Base-by-base conservation (phyloP, 2,329 filamentous ascomycete species). In the Graphilbum fragrans region DNA sequence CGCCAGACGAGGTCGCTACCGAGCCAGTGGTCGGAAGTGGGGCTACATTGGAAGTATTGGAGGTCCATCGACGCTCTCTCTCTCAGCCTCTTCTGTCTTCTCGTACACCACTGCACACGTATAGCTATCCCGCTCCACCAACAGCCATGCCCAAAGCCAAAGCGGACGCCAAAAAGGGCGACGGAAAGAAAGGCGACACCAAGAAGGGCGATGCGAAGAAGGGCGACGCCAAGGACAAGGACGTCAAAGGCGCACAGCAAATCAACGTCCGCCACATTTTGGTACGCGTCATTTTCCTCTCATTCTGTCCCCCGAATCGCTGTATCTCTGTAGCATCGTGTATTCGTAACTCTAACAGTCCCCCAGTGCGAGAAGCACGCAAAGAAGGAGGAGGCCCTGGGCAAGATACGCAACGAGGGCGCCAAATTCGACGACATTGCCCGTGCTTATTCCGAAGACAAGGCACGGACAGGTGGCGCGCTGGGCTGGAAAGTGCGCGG, bases 191-290 rank as follows among this genome's bases (percentile, higher is more conserved):
- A 34, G 41, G 35, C 33, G 38, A 34, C 12, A 42, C 33, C 29
- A 31, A 37, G 16, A 38, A 38, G 35, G 45, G 45, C 19, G 37
- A 18, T 21, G 37, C 7, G 18, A 41, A 41, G 21, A 40, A 43
- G 35, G 40, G 34, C 18, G 39, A 23, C 25, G 19, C 35, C 35
- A 45, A 49, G n/a, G 31, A 46, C 10, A 43, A 37, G 32, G 48
- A 48, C 14, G 42, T 47, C 38, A 49, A 53, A 40, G 48, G 50
- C 32, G 48, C 50, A 2, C 49, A 53, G 43, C 47, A 49, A 39
- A 82, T 86, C 62, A 84, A 85, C 53, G 80, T 82, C 40, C 73
- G 82, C 33, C 82, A 87, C 58, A 85, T 86, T 45, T 59, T 84
- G 53, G 70, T 72, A 50, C 41, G 58, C 47, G 17, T 17, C 10